Base-by-base conservation (phyloP, 257 asterid species). In the Sherardia arvensis region DNA sequence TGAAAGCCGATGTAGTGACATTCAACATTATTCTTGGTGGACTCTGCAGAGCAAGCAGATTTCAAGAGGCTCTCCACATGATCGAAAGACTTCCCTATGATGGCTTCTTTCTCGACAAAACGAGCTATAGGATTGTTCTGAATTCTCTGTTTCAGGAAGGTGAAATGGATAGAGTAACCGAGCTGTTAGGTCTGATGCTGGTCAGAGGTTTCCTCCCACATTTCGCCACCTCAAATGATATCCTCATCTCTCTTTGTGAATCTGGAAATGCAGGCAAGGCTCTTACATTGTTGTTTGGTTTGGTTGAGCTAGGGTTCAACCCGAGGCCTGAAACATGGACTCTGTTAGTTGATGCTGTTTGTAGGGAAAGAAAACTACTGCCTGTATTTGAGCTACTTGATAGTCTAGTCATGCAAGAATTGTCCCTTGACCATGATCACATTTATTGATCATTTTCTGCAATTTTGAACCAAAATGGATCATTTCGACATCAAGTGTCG, bases 111-210 rank as follows among this genome's bases (percentile, higher is more conserved):
- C 86, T 89, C 34, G 85, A 83, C 76, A 85, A 87, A 74, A 86
- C 80, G 60, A 89, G 96, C 75, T 92, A 89, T 76, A 81, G 96
- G 77, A 92, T 89, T 20, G 97, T 89, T 74, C 62, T 92, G 51
- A 92, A 92, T 72, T 77, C 76, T 66, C 74, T 87, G 81, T 83
- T 81, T 75, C 85, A 81, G 69, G 94, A 82, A 72, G 83, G 86
- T 18, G 85, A 89, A 69, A 59, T 80, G 69, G 86, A 84, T 55
- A 84, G 71, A 78, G 90, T 86, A 4, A 77, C 78, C 60, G 80
- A 72, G 29, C 71, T 92, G 71, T 66, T 89, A 60, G 77, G 59
- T 59, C 69, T 87, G 76, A 89, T 92, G 99, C 68, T 92, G 79
- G 72, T 69, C 43, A 76, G 95, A 83, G 90, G 95, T 21, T 80